Base-by-base conservation (phyloP, 257 asterid genomes). In the Nicotiana tomentosiformis region DNA sequence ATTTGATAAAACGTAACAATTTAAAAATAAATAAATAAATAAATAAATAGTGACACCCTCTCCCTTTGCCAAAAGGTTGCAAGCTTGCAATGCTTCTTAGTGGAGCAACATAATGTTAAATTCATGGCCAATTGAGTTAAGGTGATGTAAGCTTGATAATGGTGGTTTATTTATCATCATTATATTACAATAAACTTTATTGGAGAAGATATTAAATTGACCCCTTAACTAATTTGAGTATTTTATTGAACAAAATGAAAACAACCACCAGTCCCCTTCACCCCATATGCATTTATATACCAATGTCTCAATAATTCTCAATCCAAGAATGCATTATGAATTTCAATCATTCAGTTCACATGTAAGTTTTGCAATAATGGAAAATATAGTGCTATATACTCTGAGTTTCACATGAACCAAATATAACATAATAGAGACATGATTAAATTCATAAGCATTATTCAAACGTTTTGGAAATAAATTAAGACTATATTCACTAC, bases 261-360 rank as follows among this genome's bases (percentile, higher is more conserved):
- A 43, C 79, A 49, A 74, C 39, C 23, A 74, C 18, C 20, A 23
- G 14, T 43, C 39, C 37, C 78, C 37, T 10, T 11, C 1, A n/a
- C 55, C 20, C 62, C 79, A 49, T 74, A 74, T 49, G 62, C 4
- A 74, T 74, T 74, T 18, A 49, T 18, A 49, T 74, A 46, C 43
- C 80, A 51, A 14, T 26, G 16, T 74, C 62, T 49, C 17, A 74
- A 74, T 74, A 74, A 74, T 74, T 74, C 62, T 49, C 80, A 74
- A 46, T 23, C 61, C 49, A 74, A 49, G 43, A 74, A 74, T 74
- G 80, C 62, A 74, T 74, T 49, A 74, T 74, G 62, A 26, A 49
- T 49, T 72, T 72, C 79, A 72, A 72, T 46, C 51, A 72, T 72
- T 72, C 46, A 17, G 37, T 15, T 72, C 79, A 46, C 79, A 72